Base-by-base conservation (phyloP, 2,329 filamentous ascomycete genomes). In the Rutstroemia sp. region DNA sequence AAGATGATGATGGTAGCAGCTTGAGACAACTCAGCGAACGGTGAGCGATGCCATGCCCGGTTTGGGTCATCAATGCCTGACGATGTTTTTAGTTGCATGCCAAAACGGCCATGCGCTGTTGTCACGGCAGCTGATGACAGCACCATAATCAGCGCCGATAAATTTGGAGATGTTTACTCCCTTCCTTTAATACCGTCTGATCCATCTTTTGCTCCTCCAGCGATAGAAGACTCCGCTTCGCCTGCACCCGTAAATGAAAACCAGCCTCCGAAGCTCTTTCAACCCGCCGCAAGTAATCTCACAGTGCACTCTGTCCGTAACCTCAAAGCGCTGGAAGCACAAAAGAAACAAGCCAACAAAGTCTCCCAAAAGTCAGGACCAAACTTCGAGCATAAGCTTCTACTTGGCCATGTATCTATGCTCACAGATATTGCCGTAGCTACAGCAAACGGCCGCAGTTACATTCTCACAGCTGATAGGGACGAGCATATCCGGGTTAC, bases 161-260 rank as follows among this genome's bases (percentile, higher is more conserved):
- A 99, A 72, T 97, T 97, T 67, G 94, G 94, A 62, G 94, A 99
- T 70, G 92, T 96, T 59, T 97, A 96, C 73, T 82, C 88, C 10
- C 73, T 99, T 7, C 92, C 94, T 14, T 76, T 97, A 3, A 70
- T 90, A 46, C 67, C 36, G 12, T 42, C 46, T 16, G 67, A 12
- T 54, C 52, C 16, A 23, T 27, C 58, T 21, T 16, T 51, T 47
- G 25, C 50, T 12, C 30, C 58, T 17, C n/a, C 50, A 48, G 25
- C 50, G 56, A 9, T 58, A 62, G 54, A 48, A 58, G 48, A 60
- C 58, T 14, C 57, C 60, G 34, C 19, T 14, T 21, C 42, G 8
- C 10, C 19, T 6, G n/a, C 42, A 21, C 19, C 42, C 12, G 19
- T 17, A 58, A 45, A 34, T 54, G 58, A 60, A 50, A 46, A 56